Conservation (phyloP, 2,329 filamentous ascomycete genomes). For the Fusarium papillatum region DNA sequence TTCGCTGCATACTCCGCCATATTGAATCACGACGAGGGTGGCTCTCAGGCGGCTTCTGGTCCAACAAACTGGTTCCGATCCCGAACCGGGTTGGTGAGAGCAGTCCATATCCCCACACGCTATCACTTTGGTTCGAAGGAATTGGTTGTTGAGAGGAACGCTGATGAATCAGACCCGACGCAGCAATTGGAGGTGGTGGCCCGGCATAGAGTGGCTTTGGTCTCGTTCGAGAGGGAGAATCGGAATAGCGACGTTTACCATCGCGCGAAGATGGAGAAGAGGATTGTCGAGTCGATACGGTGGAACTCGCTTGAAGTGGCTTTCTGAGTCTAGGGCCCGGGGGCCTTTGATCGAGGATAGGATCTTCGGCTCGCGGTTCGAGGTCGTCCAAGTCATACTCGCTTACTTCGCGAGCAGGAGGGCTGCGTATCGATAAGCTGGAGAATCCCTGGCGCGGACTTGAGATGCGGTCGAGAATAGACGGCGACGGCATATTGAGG, state of each 20-base stretch:
- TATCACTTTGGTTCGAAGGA: constrained; percentile 26
- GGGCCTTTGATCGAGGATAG: constrained; percentile 37
- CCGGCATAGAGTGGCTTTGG: constrained; percentile 58
- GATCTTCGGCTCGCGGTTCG: constrained; percentile 52
- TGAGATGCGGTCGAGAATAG: constrained; percentile 45
- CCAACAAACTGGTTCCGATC: constrained; percentile 48
- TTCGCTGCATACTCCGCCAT: constrained; percentile 62
- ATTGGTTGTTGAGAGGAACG: constrained; percentile 10
- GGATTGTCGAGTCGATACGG: constrained; percentile 20
- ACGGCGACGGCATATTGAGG: constrained; percentile 44
- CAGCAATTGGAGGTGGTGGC: constrained; percentile 66
- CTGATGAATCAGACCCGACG: constrained; percentile 50
- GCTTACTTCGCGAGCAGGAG: constrained; percentile 42
- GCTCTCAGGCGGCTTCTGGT: constrained; percentile 46
- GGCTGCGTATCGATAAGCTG: constrained; percentile 44
- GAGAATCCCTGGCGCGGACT: constrained; percentile 41
- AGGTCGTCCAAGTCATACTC: constrained; percentile 57
- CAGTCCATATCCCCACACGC: constrained; percentile 22
- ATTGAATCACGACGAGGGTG: constrained; percentile 55
- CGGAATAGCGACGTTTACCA: constrained; percentile 44
- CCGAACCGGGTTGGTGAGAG: constrained; percentile 33
- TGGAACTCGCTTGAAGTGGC: constrained; percentile 14
- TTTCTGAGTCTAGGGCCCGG: constrained; percentile 39
- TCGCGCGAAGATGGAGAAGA: constrained; percentile 35
- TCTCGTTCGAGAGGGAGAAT: constrained; percentile 49